These are phyloP conservation scores for Fusarium penzigii DNA, from an alignment of 2,329 filamentous ascomycete genomes.

Conservation along the genomic window DNA sequence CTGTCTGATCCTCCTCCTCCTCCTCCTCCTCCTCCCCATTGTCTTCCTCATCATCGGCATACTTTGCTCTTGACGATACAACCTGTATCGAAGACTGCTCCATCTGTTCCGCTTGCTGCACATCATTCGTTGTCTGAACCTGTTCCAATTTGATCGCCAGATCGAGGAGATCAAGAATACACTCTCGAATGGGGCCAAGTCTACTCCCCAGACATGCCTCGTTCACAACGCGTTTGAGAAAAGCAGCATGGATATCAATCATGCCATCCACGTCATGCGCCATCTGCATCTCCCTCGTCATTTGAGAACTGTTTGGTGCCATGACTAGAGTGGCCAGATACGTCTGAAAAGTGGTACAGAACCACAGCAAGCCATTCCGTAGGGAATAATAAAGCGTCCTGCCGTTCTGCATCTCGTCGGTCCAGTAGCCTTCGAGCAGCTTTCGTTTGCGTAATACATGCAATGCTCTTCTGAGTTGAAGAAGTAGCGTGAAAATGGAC, in stretches of 20 bases:
- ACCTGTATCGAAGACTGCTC: conserved; percentile 34
- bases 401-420: conserved; percentile 42
- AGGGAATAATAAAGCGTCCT: conserved; percentile 58
- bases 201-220: conserved; percentile 70
- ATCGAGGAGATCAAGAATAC: conserved; percentile 75
- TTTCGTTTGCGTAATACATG: conserved; percentile 62
- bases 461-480: conserved; percentile 74
- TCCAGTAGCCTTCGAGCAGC: conserved; percentile 43
- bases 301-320: conserved; percentile 54
- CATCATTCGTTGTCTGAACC: conserved; percentile 45
- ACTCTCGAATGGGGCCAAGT: conserved; percentile 69
- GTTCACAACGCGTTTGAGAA: conserved; percentile 62
- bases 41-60: conserved; percentile 32
- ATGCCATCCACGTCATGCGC: conserved; percentile 80
- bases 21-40: conserved; percentile 36
- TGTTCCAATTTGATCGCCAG: conserved; percentile 71
- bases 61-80: conserved; percentile 21
- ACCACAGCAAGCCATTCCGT: conserved; percentile 74
- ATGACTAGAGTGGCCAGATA: conserved; percentile 77
- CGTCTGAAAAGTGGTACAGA: conserved; percentile 71
- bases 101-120: conserved; percentile 33
- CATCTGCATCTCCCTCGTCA: conserved; percentile 57
- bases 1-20: conserved; percentile 26
- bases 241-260: conserved; percentile 68
- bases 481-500: conserved; percentile 70